Evolutionary conservation across 768 basidiomycete species (phyloP).

Genomic region (Podaxis sp.): DNA sequence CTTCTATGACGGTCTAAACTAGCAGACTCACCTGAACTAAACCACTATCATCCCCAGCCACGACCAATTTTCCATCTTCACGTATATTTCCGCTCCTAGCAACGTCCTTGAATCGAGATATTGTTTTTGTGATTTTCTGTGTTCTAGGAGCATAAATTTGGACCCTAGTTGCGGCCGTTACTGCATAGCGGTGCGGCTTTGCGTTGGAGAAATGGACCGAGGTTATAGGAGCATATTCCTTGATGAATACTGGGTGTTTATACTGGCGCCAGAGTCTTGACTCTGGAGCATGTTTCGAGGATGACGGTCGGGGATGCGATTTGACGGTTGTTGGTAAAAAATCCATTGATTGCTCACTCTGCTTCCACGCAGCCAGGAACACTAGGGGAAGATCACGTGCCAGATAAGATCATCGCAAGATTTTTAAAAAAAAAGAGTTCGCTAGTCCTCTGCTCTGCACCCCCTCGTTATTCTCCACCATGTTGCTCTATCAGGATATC

Average conservation of each 20-base stretch:
- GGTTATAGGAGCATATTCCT: constrained; percentile 95
- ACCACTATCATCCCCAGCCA: constrained; percentile 94
- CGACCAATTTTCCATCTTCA: constrained; percentile 89
- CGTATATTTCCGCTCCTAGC: constrained; percentile 87
- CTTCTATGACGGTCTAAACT: neutral
- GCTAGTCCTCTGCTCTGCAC: constrained; percentile 11
- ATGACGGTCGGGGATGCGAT: constrained; percentile 47
- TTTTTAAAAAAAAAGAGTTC: constrained; percentile 11
- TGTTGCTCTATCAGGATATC: constrained; percentile 75
- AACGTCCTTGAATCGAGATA: constrained; percentile 95
- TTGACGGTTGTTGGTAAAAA: constrained; percentile 76
- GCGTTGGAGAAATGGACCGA: constrained; percentile 87
- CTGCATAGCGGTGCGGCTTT: constrained; percentile 91
- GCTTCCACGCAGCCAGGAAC: neutral
- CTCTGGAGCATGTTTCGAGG: constrained; percentile 63
- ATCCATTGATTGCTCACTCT: constrained; percentile 45
- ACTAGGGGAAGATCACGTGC: constrained; percentile 18
- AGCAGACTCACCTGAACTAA: constrained; percentile 59
- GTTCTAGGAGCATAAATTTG: constrained; percentile 96
- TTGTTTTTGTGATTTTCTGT: constrained; percentile 94
- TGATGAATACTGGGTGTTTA: constrained; percentile 89
- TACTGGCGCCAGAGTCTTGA: constrained; percentile 86
- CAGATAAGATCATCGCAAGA: constrained; percentile 29
- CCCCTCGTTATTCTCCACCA: constrained; percentile 27
- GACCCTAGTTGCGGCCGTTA: constrained; percentile 89